Conservation (phyloP, 1,284 basidiomycete genomes). For the Cryptococcus wingfieldii region DNA sequence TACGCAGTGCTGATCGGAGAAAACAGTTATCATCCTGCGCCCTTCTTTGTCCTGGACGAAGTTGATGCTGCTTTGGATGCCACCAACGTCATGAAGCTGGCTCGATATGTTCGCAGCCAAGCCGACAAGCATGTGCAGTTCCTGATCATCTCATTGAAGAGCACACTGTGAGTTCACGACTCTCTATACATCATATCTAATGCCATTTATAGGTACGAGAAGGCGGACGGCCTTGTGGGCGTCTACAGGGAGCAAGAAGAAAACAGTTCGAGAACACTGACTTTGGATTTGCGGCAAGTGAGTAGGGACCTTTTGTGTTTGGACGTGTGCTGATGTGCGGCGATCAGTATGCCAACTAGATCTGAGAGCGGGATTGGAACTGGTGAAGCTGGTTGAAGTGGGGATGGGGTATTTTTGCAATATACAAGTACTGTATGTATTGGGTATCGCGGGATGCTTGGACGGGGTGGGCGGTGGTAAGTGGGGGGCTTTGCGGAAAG, state of each 20-base stretch:
- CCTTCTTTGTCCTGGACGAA: conserved; percentile 98
- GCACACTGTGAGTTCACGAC: conserved; percentile 33
- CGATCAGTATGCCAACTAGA: background rate
- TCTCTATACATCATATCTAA: background rate
- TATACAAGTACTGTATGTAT: no score
- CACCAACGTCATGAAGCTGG: conserved; percentile 89
- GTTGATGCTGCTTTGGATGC: conserved; percentile 81
- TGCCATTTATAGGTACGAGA: conserved; percentile 64
- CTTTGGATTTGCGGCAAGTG: conserved; percentile 66
- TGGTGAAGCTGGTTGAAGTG: no score
- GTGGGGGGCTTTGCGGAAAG: no score
- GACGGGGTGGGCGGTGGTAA: no score
- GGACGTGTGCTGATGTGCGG: background rate
- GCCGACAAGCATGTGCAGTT: conserved; percentile 73
- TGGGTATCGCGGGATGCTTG: no score
- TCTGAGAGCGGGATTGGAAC: no score
- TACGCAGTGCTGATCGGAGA: conserved; percentile 6
- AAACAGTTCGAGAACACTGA: conserved; percentile 82
- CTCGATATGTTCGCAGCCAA: conserved; percentile 79
- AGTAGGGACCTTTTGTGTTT: conserved; percentile 44
- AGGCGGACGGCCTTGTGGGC: conserved; percentile 84
- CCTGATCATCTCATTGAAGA: conserved; percentile 88
- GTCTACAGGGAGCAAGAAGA: conserved; percentile 91
- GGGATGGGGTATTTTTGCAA: no score
- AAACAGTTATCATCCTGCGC: conserved; percentile 86